Conservation (phyloP, 768 basidiomycete species). For the Daedalea quercina region DNA sequence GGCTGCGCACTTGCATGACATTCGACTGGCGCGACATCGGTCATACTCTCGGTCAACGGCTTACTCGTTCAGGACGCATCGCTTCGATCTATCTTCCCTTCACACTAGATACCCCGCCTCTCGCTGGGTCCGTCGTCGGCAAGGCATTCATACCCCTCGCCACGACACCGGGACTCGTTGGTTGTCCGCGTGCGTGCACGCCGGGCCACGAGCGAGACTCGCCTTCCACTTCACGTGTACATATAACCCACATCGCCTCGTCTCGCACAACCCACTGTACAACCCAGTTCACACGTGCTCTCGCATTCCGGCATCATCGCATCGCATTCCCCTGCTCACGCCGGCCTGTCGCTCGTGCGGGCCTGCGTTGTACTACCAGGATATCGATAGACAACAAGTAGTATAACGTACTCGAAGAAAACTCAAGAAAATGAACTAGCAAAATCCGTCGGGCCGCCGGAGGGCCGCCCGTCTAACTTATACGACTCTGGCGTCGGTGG, state of each 20-base stretch:
- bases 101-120: slow-evolving; percentile 23
- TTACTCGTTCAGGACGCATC: slow-evolving; percentile 31
- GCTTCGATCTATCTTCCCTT: slow-evolving; percentile 7
- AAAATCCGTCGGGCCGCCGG: slow-evolving; percentile 13
- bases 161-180: not conserved
- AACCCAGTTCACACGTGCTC: slow-evolving; percentile 31
- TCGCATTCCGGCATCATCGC: slow-evolving; percentile 25
- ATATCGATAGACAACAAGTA: slow-evolving; percentile 17
- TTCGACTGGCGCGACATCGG: slow-evolving; percentile 5
- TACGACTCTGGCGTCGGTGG: slow-evolving; percentile 14
- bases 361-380: slow-evolving; percentile 21
- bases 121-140: slow-evolving; percentile 27
- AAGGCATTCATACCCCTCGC: slow-evolving; percentile 41
- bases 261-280: slow-evolving; percentile 31
- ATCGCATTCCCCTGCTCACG: slow-evolving; percentile 18
- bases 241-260: slow-evolving; percentile 18
- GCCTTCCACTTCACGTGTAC: slow-evolving; percentile 12
- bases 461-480: slow-evolving; percentile 18
- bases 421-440: slow-evolving; percentile 18
- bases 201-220: slow-evolving; percentile 2
- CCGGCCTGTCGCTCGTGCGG: slow-evolving; percentile 10
- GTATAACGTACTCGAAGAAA: not conserved
- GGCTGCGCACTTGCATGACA: slow-evolving; percentile 14
- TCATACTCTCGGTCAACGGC: slow-evolving; percentile 26
- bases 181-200: not conserved